Percentiles rank a stretch among this genome's conserved stretches.
Conservation (phyloP, 495 filamentous ascomycete genomes). For the Neurospora cerealis region DNA sequence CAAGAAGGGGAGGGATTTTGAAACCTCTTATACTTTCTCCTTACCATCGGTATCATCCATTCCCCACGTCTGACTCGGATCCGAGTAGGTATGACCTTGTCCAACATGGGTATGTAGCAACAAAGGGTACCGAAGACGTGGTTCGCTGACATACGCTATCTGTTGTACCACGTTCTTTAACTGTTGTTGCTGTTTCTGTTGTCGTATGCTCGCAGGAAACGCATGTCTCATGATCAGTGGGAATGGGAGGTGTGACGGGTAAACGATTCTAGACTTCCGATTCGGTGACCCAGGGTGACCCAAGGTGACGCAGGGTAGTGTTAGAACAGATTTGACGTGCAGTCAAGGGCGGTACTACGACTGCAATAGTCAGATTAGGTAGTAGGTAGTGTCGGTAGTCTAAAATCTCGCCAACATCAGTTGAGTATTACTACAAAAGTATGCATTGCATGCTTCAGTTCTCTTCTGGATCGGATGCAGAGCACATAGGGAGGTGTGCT, state of each 20-base stretch:
- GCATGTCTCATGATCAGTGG: background rate
- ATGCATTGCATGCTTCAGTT: background rate
- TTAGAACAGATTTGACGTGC: background rate
- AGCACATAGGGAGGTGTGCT: background rate
- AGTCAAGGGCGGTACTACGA: background rate
- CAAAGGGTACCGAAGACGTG: background rate
- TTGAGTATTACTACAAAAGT: background rate
- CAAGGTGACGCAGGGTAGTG: background rate
- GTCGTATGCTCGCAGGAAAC: background rate
- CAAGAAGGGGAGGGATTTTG: background rate
- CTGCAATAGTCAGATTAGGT: background rate
- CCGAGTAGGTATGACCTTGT: background rate
- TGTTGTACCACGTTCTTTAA: background rate
- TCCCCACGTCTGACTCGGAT: background rate
- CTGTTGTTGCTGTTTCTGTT: background rate
- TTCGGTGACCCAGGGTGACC: background rate
- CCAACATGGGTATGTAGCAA: background rate
- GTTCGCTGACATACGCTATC: background rate
- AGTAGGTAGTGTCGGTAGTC: background rate
- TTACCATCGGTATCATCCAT: background rate
- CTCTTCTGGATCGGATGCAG: background rate
- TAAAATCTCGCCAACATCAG: background rate
- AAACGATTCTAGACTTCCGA: background rate
- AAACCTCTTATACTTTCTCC: background rate
- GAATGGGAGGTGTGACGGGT: background rate